Conservation (phyloP, 1,284 basidiomycete species). For the Irpex lacteus region DNA sequence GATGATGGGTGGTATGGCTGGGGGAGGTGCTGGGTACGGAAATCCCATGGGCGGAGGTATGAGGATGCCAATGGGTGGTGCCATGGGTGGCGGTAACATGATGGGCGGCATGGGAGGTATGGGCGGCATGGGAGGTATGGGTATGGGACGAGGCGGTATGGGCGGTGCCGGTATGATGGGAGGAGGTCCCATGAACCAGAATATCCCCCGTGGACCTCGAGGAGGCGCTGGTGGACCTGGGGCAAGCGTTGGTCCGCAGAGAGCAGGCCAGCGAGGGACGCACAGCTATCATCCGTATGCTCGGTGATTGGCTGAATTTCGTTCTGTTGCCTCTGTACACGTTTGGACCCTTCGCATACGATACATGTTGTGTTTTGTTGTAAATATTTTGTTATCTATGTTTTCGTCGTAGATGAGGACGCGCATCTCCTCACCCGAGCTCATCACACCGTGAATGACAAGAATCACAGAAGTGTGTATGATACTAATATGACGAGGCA, state of each 20-base stretch:
- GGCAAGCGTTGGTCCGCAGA: constrained; percentile 68
- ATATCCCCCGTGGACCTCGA: constrained; percentile 67
- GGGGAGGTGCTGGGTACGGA: constrained; percentile 25
- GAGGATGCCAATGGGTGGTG: constrained; percentile 30
- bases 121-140: constrained; percentile 39
- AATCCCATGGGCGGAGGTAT: constrained; percentile 31
- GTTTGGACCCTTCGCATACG: neutral
- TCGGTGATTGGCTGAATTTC: constrained; percentile 37
- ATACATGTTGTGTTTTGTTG: neutral
- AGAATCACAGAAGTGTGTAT: too few species aligned
- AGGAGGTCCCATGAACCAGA: constrained; percentile 40
- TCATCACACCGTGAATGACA: too few species aligned
- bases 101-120: constrained; percentile 44
- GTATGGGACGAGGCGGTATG: constrained; percentile 28
- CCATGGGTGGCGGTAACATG: constrained; percentile 31
- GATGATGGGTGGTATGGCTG: constrained; percentile 40
- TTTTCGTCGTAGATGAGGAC: neutral
- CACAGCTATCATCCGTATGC: constrained; percentile 82
- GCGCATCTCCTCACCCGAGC: too few species aligned
- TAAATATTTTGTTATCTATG: constrained; percentile 2
- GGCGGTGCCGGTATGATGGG: constrained; percentile 28
- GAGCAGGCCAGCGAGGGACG: constrained; percentile 65
- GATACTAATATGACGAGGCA: too few species aligned
- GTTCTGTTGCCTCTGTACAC: neutral
- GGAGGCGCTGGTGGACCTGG: constrained; percentile 51